A percentile compares a stretch with the other conserved stretches of the same genome.
Evolutionary conservation across 208 protist genomes (phyloP).

Genomic region (Zelonia costaricensis): DNA sequence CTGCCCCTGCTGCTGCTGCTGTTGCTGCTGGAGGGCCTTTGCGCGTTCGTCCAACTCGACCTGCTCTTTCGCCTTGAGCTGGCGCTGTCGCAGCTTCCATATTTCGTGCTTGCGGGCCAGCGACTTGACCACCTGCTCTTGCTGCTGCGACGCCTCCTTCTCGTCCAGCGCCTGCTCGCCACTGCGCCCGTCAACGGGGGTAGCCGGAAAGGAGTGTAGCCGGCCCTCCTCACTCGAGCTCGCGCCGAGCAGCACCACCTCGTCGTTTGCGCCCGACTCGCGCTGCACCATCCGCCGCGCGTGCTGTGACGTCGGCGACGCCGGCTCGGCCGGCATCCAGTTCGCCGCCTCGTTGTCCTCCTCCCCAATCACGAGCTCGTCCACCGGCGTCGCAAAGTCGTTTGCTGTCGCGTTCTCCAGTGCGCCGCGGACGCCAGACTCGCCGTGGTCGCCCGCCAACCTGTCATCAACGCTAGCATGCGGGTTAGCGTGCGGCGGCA

Average conservation of each 20-base stretch:
- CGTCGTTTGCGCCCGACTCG: constrained; percentile 19
- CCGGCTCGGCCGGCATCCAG: constrained; percentile 32
- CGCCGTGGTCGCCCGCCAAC: not conserved
- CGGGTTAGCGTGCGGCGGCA: not conserved
- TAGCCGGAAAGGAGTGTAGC: constrained; percentile 1
- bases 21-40: constrained; percentile 20
- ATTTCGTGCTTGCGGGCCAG: constrained; percentile 80
- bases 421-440: not conserved
- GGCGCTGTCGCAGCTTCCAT: constrained; percentile 71
- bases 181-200: constrained; percentile 1
- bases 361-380: constrained; percentile 73
- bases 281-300: constrained; percentile 20
- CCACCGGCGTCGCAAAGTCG: constrained; percentile 18
- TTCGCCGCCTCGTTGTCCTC: constrained; percentile 45
- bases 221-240: constrained; percentile 20
- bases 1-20: not conserved
- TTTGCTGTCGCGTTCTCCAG: not conserved
- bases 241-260: constrained; percentile 17
- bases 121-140: constrained; percentile 28
- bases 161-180: not conserved
- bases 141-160: constrained; percentile 9
- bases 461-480: not conserved
- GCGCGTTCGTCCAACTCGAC: constrained; percentile 25
- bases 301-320: constrained; percentile 18
- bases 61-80: constrained; percentile 43